Percentiles rank a stretch among this genome's conserved stretches.
These are phyloP conservation scores for Aurantiochytrium sp. DNA, from an alignment of 108 stramenopile genomes.

Conservation along the genomic window DNA sequence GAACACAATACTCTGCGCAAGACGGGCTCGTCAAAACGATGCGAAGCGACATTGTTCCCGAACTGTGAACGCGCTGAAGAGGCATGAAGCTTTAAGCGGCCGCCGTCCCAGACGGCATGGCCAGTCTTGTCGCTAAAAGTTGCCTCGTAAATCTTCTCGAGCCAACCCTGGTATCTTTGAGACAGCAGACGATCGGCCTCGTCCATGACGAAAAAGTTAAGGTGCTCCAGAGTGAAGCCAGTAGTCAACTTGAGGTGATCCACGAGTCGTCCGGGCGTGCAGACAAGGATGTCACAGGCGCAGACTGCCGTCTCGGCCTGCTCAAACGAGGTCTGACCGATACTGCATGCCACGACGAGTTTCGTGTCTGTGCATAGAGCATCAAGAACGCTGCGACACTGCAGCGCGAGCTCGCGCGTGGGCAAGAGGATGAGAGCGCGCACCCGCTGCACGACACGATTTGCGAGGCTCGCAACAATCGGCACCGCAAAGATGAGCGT, in stretches of 20 bases:
- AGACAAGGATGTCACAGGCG: background rate
- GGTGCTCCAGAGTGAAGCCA: background rate
- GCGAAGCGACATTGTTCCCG: background rate
- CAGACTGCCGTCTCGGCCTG: background rate
- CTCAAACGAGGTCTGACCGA: background rate
- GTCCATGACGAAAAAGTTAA: constrained; percentile 1
- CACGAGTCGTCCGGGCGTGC: background rate
- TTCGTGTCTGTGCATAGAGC: background rate
- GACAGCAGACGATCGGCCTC: background rate
- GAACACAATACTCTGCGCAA: background rate
- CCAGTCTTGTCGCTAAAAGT: background rate
- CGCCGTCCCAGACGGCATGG: background rate
- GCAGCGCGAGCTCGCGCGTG: background rate
- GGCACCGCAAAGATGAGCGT: constrained; percentile 9
- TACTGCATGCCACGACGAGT: background rate
- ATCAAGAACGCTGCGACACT: background rate
- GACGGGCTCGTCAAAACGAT: background rate
- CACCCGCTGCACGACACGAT: background rate
- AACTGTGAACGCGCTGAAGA: background rate
- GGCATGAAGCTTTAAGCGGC: background rate
- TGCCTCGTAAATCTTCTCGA: background rate
- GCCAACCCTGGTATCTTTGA: background rate
- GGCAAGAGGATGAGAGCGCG: background rate
- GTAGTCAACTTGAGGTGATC: background rate
- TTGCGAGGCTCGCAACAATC: background rate